Evolutionary conservation across 2,329 filamentous ascomycete genomes (phyloP), one percentile per base, ranked within the genome.

Genomic region (Immersiporthe knoxdaviesiana): DNA sequence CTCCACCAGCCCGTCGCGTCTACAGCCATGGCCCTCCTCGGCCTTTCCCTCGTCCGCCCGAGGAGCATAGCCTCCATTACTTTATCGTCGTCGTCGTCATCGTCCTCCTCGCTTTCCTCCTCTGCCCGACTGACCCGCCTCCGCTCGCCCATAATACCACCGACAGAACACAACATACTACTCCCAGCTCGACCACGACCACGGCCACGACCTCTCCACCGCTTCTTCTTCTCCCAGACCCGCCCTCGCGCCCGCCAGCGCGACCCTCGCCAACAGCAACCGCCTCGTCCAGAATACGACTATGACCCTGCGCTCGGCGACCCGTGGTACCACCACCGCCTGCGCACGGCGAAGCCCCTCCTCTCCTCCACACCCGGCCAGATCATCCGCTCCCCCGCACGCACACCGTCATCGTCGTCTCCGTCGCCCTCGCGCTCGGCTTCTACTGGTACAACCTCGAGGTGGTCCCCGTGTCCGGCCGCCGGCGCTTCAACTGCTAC

Each of bases 391-490:
- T 79, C 78, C 68, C 78, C 78, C 78, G 74, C 65, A 81, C 82
- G 59, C 78, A 79, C 67, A 74, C 80, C 37, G 78, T 86, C 18
- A 76, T 84, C 21, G 72, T 81, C 0, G 70, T 81, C 18, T 81
- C 81, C 37, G 77, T 82, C 21, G 74, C 78, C n/a, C 82, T 79
- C 58, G 86, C 84, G 4, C 74, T 83, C 1, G 76, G 76, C 11
- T 89, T 93, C 76, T 94, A 93, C 81, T 82, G 89, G 67, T 84
- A 81, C 76, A 91, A 94, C 76, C 81, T 92, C 56, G 90, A 95
- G 78, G 86, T 85, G 41, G 91, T 94, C 18, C 91, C 92, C 1
- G 85, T 93, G 8, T 91, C 89, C 6, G 90, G 91, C 0, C 87
- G 92, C 11, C 83, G 84, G 74, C 86, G 92, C 47, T 95, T 95